These are phyloP conservation scores for Podila minutissima DNA, from an alignment of 192 early-diverging fungal species.

Conservation along the genomic window DNA sequence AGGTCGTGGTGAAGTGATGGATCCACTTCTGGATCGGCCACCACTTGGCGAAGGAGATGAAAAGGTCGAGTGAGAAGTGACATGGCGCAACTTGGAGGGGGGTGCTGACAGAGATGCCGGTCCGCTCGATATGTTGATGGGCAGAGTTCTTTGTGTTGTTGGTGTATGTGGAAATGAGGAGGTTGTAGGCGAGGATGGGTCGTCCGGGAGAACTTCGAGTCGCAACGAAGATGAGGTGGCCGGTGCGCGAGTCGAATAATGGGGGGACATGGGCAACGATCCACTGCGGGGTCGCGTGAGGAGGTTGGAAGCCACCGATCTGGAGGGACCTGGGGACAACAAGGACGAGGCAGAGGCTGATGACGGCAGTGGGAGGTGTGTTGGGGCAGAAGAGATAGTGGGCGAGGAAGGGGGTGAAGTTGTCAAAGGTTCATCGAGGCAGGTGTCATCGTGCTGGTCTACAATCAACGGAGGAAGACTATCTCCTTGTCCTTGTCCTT, in stretches of 20 bases:
- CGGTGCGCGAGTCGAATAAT: conserved; percentile 9
- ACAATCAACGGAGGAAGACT: too few species aligned
- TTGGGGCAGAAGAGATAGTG: neutral
- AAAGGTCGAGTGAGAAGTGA: conserved; percentile 40
- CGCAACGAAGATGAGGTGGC: conserved; percentile 24
- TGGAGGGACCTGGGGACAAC: conserved; percentile 2
- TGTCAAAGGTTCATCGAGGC: neutral
- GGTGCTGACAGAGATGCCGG: conserved; percentile 25
- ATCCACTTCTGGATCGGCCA: conserved; percentile 46
- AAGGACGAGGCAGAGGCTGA: conserved; percentile 7
- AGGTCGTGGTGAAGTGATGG: conserved; percentile 46
- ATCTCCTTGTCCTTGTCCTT: too few species aligned
- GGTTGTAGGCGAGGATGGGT: conserved; percentile 1
- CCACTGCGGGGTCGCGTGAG: conserved; percentile 41
- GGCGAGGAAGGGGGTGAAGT: conserved; percentile 4
- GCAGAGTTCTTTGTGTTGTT: conserved; percentile 9
- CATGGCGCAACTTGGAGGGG: conserved; percentile 36
- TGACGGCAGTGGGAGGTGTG: neutral
- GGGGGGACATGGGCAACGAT: conserved; percentile 35
- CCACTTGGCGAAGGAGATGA: conserved; percentile 9
- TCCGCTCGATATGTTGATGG: conserved; percentile 10
- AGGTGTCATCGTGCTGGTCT: neutral
- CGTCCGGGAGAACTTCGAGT: conserved; percentile 35
- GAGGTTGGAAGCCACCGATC: conserved; percentile 18
- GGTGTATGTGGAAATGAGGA: conserved; percentile 5